Evolutionary conservation across 257 asterid species (phyloP).

Genomic region (Nicotiana noctiflora): DNA sequence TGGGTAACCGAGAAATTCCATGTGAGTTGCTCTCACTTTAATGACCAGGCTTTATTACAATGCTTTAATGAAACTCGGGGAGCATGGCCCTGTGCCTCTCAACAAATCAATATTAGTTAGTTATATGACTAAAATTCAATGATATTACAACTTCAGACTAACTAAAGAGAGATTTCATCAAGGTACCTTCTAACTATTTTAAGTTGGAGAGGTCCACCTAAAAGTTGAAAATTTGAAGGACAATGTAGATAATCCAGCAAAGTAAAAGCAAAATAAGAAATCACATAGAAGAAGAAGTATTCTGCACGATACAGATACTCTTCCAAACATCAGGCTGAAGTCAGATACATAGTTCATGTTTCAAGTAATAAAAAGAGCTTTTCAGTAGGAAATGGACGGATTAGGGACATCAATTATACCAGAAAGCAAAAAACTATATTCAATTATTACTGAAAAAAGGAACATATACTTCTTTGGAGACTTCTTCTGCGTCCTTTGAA

Average conservation of each 20-base stretch:
- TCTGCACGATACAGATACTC: neutral
- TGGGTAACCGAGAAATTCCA: neutral
- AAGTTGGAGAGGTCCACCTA: neutral
- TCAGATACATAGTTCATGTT: neutral
- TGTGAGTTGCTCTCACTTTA: neutral
- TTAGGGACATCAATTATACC: neutral
- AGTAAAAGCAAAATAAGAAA: neutral
- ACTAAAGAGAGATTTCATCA: neutral
- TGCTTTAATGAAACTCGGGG: neutral
- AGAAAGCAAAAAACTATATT: neutral
- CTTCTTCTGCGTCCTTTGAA: slow-evolving; percentile 93
- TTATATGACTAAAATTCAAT: neutral
- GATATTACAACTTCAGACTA: neutral
- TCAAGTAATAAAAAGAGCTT: neutral
- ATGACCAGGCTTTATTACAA: neutral
- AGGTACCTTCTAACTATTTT: neutral
- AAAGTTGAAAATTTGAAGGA: neutral
- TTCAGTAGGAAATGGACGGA: neutral
- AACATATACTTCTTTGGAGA: neutral
- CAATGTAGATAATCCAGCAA: neutral
- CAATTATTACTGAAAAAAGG: neutral
- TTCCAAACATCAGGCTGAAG: neutral
- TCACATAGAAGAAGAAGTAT: neutral
- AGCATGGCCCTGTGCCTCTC: neutral
- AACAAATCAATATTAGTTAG: neutral